Base-by-base conservation (phyloP, 2,329 filamentous ascomycete genomes). In the Tolypocladium inflatum region DNA sequence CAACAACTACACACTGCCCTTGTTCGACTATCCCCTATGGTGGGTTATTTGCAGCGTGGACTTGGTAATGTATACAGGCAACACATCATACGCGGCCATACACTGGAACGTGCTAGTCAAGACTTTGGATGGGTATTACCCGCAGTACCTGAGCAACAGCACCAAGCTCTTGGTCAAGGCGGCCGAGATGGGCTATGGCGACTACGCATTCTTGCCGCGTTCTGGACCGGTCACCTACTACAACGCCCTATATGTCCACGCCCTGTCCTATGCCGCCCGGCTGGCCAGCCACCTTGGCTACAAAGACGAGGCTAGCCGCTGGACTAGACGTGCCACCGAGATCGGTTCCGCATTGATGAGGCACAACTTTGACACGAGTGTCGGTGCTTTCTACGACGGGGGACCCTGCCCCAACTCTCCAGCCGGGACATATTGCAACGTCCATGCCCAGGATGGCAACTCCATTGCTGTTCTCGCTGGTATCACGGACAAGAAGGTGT, bases 11-110 rank as follows among this genome's bases (percentile, higher is more conserved):
- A 74, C 71, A 0, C 73, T 82, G 1, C 67, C 70, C 0, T 68
- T 82, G 0, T 79, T 80, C 45, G 79, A 82, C 59, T 82, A 81
- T 57, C 78, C 79, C 2, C 67, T 82, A 0, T 80, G 76, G 74
- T 82, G 79, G 79, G 74, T 81, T 2, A 70, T 75, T 9, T 78
- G 73, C 59, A 76, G 71, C 57, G 75, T 73, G 59, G 78, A 82
- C 62, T 68, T 76, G 23, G 74, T 80, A 52, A 69, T 80, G 66
- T 80, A 82, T 64, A 80, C 76, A 0, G 78, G 76, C 13, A 75
- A 81, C 63, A 61, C 66, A 0, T 67, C 64, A 2, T 81, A 76
- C 58, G 65, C 77, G 4, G 52, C 67, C 3, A 60, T 68, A 1
- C 77, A 79, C 61, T 81, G 79, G 63, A 56, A 65, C 1, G 71